Percentiles rank a stretch among this genome's conserved stretches.
These are phyloP conservation scores for Botrytis elliptica DNA, from an alignment of 2,329 filamentous ascomycete genomes.

Conservation along the genomic window DNA sequence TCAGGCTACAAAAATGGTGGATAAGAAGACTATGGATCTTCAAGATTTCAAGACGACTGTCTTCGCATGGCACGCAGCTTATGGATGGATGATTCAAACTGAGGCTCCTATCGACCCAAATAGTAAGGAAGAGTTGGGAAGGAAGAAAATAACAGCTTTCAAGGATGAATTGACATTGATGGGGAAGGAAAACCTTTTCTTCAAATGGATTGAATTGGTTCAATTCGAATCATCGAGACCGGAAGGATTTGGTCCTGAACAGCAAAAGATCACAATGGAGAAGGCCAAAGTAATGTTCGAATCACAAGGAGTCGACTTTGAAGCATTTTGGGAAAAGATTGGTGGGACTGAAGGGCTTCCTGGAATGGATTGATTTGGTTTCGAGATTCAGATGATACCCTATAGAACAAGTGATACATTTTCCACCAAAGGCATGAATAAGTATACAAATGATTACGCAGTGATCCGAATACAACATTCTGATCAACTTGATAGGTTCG, in stretches of 20 bases:
- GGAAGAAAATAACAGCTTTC: constrained; percentile 76
- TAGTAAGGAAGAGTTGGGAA: constrained; percentile 59
- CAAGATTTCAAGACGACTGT: constrained; percentile 71
- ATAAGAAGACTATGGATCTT: constrained; percentile 56
- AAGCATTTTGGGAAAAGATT: constrained; percentile 71
- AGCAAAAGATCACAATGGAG: constrained; percentile 68
- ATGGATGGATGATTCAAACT: constrained; percentile 72
- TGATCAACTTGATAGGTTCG: not conserved
- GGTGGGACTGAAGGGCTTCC: constrained; percentile 59
- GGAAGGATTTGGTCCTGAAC: constrained; percentile 73
- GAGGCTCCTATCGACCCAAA: constrained; percentile 49
- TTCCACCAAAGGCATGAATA: not conserved
- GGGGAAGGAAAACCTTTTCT: constrained; percentile 88
- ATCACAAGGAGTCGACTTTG: constrained; percentile 76
- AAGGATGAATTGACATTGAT: constrained; percentile 71
- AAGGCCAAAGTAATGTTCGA: constrained; percentile 76
- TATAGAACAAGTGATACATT: constrained; percentile 6
- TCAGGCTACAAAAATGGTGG: constrained; percentile 66
- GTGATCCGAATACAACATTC: not conserved
- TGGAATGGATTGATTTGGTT: constrained; percentile 44
- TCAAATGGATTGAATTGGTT: constrained; percentile 87
- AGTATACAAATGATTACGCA: not conserved
- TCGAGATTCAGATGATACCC: constrained; percentile 9
- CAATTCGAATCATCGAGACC: constrained; percentile 81
- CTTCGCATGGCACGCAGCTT: constrained; percentile 65